Evolutionary conservation across 352 stramenopile species (phyloP).

Genomic region (Pythium volutum): DNA sequence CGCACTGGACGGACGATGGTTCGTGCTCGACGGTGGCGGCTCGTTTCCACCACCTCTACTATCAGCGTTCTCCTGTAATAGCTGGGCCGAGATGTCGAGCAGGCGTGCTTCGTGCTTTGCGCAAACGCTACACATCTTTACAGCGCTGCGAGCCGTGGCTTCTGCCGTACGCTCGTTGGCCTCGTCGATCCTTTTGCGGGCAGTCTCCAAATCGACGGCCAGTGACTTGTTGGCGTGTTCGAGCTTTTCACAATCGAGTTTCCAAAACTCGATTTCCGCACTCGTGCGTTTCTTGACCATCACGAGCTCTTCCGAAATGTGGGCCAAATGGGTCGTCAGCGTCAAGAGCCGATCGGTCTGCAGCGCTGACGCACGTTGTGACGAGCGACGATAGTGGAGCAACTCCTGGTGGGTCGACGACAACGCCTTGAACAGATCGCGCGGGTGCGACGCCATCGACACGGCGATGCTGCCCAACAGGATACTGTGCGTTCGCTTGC

Average conservation of each 20-base stretch:
- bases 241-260: conserved; percentile 62
- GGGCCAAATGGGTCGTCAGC: conserved; percentile 53
- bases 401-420: conserved; percentile 44
- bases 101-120: conserved; percentile 55
- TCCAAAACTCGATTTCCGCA: conserved; percentile 61
- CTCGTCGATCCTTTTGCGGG: conserved; percentile 32
- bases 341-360: conserved; percentile 65
- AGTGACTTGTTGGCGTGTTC: conserved; percentile 50
- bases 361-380: conserved; percentile 45
- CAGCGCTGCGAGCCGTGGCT: neutral
- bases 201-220: conserved; percentile 31
- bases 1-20: neutral
- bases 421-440: conserved; percentile 62
- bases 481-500: conserved; percentile 60
- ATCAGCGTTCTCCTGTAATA: conserved; percentile 22
- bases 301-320: conserved; percentile 68
- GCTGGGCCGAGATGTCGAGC: conserved; percentile 38
- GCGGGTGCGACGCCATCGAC: conserved; percentile 51
- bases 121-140: conserved; percentile 35
- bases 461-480: conserved; percentile 46
- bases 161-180: conserved; percentile 14
- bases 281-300: conserved; percentile 61
- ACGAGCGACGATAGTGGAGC: conserved; percentile 38
- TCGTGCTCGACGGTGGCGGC: neutral
- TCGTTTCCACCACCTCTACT: neutral